These are phyloP conservation scores for Paramecium tetraurelia DNA, from an alignment of 73 alveolate genomes.

Conservation along the genomic window DNA sequence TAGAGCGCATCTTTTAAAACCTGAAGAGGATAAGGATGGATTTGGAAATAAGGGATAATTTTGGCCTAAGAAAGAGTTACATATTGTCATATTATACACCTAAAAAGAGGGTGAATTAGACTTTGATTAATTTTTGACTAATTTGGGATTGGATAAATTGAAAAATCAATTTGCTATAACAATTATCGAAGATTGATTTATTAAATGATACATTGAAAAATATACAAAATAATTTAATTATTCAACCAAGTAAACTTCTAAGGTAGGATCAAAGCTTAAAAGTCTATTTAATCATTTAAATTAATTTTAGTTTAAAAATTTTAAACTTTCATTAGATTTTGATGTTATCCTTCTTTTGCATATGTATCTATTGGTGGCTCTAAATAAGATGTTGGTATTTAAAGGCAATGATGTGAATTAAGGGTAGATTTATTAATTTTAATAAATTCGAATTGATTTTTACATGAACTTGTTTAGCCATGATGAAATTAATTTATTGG, in stretches of 20 bases:
- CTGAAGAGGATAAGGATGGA: conserved; percentile 12
- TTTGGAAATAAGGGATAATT: conserved; percentile 28
- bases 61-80: not conserved
- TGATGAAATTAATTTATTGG: not conserved
- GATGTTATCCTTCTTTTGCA: not conserved
- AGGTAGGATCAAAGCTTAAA: not conserved
- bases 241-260: not conserved
- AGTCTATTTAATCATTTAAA: not conserved
- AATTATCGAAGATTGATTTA: not conserved
- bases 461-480: not conserved
- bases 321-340: not conserved
- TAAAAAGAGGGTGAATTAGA: not conserved
- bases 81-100: not conserved
- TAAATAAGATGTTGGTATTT: not conserved
- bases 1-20: not conserved
- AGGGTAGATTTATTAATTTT: not conserved
- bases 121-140: not conserved
- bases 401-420: not conserved
- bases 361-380: not conserved
- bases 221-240: not conserved
- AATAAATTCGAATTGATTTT: not conserved
- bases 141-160: not conserved
- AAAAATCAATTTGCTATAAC: not conserved
- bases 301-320: not conserved
- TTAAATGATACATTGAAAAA: not conserved